These are phyloP conservation scores for Apiospora arundinis DNA, from an alignment of 2,329 filamentous ascomycete species.

Conservation along the genomic window DNA sequence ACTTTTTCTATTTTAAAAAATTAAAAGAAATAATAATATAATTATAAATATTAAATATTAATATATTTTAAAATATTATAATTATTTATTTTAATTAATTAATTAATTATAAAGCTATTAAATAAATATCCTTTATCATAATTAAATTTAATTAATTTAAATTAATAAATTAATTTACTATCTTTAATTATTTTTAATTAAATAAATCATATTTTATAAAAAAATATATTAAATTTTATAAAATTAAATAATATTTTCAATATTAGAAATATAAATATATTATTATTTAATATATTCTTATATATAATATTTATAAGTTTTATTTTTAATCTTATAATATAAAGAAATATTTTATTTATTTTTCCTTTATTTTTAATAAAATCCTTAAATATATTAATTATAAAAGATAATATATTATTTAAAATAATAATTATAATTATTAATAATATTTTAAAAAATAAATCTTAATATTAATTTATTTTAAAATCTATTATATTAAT, in stretches of 20 bases:
- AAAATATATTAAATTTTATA: not conserved
- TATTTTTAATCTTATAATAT: not conserved
- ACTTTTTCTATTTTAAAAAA: not conserved
- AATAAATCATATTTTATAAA: not conserved
- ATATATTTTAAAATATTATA: not conserved
- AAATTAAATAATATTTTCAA: not conserved
- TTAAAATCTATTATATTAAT: too few species aligned
- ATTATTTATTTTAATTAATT: not conserved
- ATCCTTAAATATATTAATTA: not conserved
- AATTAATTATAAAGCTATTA: too few species aligned
- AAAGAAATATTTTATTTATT: not conserved
- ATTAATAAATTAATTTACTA: too few species aligned
- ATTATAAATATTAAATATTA: not conserved
- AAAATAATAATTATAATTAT: not conserved
- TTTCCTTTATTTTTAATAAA: not conserved
- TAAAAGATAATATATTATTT: not conserved
- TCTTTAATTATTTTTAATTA: not conserved
- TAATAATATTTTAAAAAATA: not conserved
- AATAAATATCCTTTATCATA: not conserved
- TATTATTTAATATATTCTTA: slow-evolving; percentile 3
- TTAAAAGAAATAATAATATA: not conserved
- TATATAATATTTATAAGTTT: not conserved
- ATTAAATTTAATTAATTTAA: not conserved
- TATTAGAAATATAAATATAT: slow-evolving; percentile 20
- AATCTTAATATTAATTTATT: too few species aligned